phyloP scores from a whole-genome alignment of 495 filamentous ascomycete genomes.

The Penicillium fimorum region DNA sequence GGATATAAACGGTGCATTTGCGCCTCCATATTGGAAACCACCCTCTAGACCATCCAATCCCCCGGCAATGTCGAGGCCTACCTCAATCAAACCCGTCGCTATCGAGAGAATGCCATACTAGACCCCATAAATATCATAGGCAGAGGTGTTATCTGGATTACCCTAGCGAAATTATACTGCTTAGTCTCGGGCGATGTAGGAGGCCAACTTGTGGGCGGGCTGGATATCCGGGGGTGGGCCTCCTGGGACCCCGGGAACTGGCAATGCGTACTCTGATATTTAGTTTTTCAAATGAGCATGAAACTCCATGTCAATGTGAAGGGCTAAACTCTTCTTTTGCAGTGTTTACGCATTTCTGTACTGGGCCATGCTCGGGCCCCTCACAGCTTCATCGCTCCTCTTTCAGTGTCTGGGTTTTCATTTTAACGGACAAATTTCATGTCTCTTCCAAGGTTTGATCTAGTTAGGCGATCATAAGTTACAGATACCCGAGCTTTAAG shows the following conservation, averaged over 20 bases:
- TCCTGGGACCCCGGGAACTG: background rate
- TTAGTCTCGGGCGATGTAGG: conserved; percentile 31
- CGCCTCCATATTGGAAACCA: conserved; percentile 49
- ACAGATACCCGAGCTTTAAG: background rate
- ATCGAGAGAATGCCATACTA: conserved; percentile 44
- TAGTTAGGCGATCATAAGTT: background rate
- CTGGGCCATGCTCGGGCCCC: background rate
- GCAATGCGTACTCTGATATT: background rate
- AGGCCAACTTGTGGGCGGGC: conserved; percentile 28
- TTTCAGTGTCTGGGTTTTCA: background rate
- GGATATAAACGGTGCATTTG: conserved; percentile 36
- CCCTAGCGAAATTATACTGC: conserved; percentile 46
- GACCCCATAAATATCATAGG: conserved; percentile 47
- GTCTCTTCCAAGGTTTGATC: background rate
- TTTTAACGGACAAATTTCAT: background rate
- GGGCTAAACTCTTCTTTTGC: background rate
- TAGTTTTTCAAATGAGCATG: background rate
- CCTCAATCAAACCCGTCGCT: conserved; percentile 26
- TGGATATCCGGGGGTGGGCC: background rate
- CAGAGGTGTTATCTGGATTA: conserved; percentile 52
- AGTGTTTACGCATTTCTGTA: background rate
- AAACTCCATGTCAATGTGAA: background rate
- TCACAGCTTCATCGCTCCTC: background rate
- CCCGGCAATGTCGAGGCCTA: conserved; percentile 27
- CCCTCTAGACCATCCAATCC: conserved; percentile 31